Percentiles rank a stretch among this genome's conserved stretches.
Conservation (phyloP, 106 monocot genomes). For the Phalaenopsis equestris region DNA sequence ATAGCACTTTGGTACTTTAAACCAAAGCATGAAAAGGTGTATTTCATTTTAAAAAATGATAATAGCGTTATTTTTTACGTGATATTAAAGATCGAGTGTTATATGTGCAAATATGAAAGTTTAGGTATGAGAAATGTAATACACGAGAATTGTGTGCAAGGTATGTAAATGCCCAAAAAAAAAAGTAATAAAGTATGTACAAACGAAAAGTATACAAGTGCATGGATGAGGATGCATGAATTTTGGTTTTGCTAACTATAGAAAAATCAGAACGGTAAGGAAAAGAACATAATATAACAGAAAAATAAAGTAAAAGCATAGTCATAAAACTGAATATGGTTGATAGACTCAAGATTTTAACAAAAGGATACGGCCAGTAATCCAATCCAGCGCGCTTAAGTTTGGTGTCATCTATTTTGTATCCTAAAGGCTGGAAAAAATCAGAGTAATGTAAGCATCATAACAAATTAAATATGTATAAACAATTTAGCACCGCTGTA, state of each 20-base stretch:
- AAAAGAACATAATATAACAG: background rate
- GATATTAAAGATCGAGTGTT: no score
- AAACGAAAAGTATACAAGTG: background rate
- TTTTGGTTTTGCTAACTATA: background rate
- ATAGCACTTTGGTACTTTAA: no score
- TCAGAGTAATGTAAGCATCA: slow-evolving; percentile 8
- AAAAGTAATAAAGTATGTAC: background rate
- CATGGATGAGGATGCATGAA: background rate
- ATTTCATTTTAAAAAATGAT: no score
- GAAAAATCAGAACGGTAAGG: background rate
- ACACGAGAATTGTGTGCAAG: no score
- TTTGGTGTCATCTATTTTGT: slow-evolving; percentile 83
- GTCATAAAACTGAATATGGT: no score
- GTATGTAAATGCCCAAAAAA: background rate
- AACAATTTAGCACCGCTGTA: background rate
- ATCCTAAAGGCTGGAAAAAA: slow-evolving; percentile 82
- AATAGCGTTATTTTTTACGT: no score
- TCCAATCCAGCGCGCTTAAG: slow-evolving; percentile 99
- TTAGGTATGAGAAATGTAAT: no score
- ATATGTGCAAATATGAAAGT: no score
- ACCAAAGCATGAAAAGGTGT: background rate
- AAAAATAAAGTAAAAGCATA: no score
- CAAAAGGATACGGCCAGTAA: slow-evolving; percentile 96
- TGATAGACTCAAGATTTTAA: background rate
- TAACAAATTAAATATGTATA: background rate